Evolutionary conservation across 768 basidiomycete species (phyloP).

Genomic region (Kondoa malvinella): DNA sequence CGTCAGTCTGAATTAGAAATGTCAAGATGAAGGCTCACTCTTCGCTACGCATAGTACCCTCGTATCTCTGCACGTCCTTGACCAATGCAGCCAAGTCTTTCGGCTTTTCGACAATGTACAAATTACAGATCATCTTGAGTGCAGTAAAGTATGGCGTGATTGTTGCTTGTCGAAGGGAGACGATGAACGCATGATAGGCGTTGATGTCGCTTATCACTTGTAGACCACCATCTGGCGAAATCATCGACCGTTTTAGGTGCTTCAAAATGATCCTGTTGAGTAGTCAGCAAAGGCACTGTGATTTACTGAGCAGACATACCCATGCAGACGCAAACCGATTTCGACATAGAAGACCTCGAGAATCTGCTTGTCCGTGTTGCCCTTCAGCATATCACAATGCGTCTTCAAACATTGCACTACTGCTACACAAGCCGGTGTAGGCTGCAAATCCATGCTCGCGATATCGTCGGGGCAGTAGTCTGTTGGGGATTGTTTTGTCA

Average conservation of each 20-base stretch:
- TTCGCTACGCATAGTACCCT: constrained; percentile 86
- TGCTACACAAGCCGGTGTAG: constrained; percentile 73
- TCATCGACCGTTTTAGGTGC: constrained; percentile 92
- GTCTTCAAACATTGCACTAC: constrained; percentile 73
- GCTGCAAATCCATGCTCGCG: constrained; percentile 44
- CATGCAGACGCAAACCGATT: constrained; percentile 73
- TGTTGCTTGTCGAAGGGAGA: constrained; percentile 65
- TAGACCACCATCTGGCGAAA: constrained; percentile 82
- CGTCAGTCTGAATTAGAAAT: neutral
- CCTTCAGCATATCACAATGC: constrained; percentile 79
- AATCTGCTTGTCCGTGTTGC: constrained; percentile 88
- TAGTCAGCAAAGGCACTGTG: neutral
- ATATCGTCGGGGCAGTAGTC: constrained; percentile 84
- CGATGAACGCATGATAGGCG: constrained; percentile 73
- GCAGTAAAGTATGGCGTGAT: constrained; percentile 79
- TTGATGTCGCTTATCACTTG: constrained; percentile 93
- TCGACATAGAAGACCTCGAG: constrained; percentile 97
- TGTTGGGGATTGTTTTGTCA: constrained; percentile 58
- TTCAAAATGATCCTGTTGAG: constrained; percentile 70
- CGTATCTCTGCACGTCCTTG: constrained; percentile 83
- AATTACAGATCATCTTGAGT: constrained; percentile 92
- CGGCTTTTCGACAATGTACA: constrained; percentile 64
- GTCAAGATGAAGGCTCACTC: constrained; percentile 34
- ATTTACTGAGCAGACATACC: constrained; percentile 39
- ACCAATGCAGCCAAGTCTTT: constrained; percentile 94